Base-by-base conservation (phyloP, 192 early-diverging fungal genomes). In the Coemansia sp. region DNA sequence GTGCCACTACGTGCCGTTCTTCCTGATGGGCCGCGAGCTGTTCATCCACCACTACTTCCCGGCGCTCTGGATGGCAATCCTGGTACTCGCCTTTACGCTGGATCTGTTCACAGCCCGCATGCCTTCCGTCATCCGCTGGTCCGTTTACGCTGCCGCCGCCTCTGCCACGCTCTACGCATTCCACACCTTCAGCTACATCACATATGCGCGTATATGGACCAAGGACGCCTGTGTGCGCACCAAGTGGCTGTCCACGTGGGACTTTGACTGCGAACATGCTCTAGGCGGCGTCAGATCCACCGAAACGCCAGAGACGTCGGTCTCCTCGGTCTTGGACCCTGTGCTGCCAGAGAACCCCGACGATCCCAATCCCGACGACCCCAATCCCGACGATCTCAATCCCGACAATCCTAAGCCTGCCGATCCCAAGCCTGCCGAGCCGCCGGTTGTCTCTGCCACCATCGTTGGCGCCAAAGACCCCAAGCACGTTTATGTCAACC, bases 41-140 rank as follows among this genome's bases (percentile, higher is more conserved):
- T 96, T 99, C 68, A 74, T 95, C 41, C 95, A 97, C 76, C 94
- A 97, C 61, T 97, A 96, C 75, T 85, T 96, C 45, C 95, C 97
- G 1, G 90, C 95, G 2, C 82, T 96, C n/a, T 95, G 94, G 81
- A 93, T 96, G 80, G 86, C 87, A 11, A 87, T 96, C 50, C 81
- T 99, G 14, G 79, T 88, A 2, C 66, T 94, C 25, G 91, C 88
- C 29, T 85, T 86, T 23, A 69, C 88, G 0, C 82, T 94, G 66
- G 94, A 99, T 75, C 66, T 93, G 38, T 59, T 85, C 17, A 89
- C 92, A 1, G 75, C 79, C 17, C 84, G 87, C 9, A 42, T 91
- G 35, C 70, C 83, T 4, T 62, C 61, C 17, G 55, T 68, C 9
- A 58, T 73, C 29, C 83, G 88, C n/a, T 40, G 49, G 45, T 43